phyloP scores from a whole-genome alignment of 768 basidiomycete species.

The Lanmaoa rubissima region DNA sequence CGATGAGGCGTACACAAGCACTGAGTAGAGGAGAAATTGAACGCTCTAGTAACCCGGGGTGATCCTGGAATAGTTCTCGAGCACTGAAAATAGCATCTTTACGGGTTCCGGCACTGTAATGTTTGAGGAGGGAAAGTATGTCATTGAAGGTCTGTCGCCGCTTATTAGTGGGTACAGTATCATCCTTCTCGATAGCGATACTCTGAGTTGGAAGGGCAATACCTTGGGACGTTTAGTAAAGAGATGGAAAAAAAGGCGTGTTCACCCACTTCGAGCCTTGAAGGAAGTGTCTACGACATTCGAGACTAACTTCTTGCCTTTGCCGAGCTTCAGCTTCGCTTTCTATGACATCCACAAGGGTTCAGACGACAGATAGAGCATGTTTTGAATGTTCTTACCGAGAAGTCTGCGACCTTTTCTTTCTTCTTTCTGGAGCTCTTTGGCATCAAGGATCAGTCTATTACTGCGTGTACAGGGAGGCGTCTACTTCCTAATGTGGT shows the following conservation, averaged over 20 bases:
- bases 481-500: conserved; percentile 11
- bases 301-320: conserved; percentile 76
- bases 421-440: conserved; percentile 86
- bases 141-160: conserved; percentile 75
- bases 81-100: conserved; percentile 78
- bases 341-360: conserved; percentile 51
- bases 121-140: conserved; percentile 74
- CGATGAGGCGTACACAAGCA: conserved; percentile 66
- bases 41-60: conserved; percentile 53
- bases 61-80: conserved; percentile 64
- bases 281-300: conserved; percentile 97
- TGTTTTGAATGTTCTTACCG: conserved; percentile 41
- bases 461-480: background rate
- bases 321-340: conserved; percentile 95
- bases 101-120: conserved; percentile 75
- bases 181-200: conserved; percentile 57
- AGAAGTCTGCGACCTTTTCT: conserved; percentile 85
- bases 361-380: background rate
- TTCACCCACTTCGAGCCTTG: conserved; percentile 80
- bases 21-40: conserved; percentile 56
- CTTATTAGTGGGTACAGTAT: conserved; percentile 65
- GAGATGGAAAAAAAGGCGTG: background rate
- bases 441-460: conserved; percentile 51
- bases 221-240: conserved; percentile 45
- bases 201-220: conserved; percentile 89